A percentile compares a stretch with the other conserved stretches of the same genome.
These are phyloP conservation scores for Fraxinus sp. DNA, from an alignment of 305 asterid species.

Conservation along the genomic window DNA sequence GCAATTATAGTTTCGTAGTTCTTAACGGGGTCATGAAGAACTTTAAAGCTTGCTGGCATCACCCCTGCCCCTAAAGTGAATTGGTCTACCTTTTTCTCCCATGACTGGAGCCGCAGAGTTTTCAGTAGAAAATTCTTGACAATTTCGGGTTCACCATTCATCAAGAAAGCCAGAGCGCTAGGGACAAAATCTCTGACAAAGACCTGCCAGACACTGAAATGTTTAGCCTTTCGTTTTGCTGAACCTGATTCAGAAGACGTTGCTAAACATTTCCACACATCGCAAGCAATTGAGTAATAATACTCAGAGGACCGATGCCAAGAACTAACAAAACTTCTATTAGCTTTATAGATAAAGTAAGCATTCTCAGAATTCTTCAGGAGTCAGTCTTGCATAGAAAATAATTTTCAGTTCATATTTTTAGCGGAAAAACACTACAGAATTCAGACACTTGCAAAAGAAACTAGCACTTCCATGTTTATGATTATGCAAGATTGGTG, in stretches of 20 bases:
- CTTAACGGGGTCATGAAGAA: conserved; percentile 77
- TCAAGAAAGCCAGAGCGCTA: conserved; percentile 86
- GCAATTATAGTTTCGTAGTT: conserved; percentile 77
- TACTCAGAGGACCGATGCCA: neutral
- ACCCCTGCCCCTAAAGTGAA: conserved; percentile 90
- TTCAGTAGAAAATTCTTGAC: conserved; percentile 81
- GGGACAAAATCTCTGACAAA: conserved; percentile 95
- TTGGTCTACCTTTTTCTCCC: conserved; percentile 90
- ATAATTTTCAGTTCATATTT: neutral
- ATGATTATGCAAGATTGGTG: neutral
- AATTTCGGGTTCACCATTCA: conserved; percentile 94
- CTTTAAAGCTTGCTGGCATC: conserved; percentile 95
- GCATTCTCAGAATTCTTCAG: neutral
- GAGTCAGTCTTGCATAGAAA: neutral
- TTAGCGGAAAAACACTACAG: neutral
- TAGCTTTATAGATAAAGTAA: no score
- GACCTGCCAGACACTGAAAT: conserved; percentile 41
- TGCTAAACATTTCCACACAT: neutral
- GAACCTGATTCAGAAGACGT: neutral
- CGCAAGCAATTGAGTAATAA: neutral
- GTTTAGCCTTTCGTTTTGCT: neutral
- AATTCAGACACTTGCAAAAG: neutral
- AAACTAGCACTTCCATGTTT: neutral
- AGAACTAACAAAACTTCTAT: neutral
- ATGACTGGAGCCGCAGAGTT: conserved; percentile 80